phyloP scores from a whole-genome alignment of 2,329 filamentous ascomycete genomes.

The Penicillium nordicum region DNA sequence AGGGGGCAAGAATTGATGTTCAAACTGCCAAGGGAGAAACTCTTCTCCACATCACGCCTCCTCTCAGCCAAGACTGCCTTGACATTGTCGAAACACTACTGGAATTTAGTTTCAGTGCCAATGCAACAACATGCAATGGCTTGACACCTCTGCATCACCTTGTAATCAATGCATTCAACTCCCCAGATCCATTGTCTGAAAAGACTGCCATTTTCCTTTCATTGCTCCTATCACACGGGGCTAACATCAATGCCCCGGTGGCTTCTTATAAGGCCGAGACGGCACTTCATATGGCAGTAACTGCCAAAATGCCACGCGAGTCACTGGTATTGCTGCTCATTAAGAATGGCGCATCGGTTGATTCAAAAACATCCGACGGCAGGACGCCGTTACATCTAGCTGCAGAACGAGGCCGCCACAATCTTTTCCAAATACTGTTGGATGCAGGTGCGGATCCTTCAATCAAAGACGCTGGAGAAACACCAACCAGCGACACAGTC shows the following conservation, averaged over 20 bases:
- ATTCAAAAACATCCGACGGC: conserved; percentile 18
- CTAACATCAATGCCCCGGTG: conserved; percentile 21
- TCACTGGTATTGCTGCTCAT: conserved; percentile 25
- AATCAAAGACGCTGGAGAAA: conserved; percentile 8
- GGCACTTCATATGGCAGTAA: conserved; percentile 27
- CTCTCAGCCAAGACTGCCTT: conserved; percentile 21
- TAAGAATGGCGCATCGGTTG: conserved; percentile 17
- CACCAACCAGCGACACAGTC: conserved; percentile 1
- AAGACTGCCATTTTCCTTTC: conserved; percentile 9
- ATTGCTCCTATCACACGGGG: conserved; percentile 24
- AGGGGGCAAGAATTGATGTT: conserved; percentile 24
- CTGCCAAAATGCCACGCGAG: conserved; percentile 16
- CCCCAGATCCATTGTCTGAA: not conserved
- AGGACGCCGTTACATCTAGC: conserved; percentile 27
- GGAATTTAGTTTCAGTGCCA: conserved; percentile 13
- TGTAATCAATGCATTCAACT: not conserved
- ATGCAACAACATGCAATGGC: conserved; percentile 18
- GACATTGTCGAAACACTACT: conserved; percentile 25
- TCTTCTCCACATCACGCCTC: conserved; percentile 30
- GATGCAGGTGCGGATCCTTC: conserved; percentile 26
- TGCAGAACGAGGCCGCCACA: conserved; percentile 26
- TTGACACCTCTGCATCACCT: conserved; percentile 21
- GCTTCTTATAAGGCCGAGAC: conserved; percentile 18
- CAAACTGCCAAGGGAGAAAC: conserved; percentile 29
- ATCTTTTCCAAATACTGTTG: conserved; percentile 23